Evolutionary conservation across 306 rosid species (phyloP).

Genomic region (Trifolium fragiferum): DNA sequence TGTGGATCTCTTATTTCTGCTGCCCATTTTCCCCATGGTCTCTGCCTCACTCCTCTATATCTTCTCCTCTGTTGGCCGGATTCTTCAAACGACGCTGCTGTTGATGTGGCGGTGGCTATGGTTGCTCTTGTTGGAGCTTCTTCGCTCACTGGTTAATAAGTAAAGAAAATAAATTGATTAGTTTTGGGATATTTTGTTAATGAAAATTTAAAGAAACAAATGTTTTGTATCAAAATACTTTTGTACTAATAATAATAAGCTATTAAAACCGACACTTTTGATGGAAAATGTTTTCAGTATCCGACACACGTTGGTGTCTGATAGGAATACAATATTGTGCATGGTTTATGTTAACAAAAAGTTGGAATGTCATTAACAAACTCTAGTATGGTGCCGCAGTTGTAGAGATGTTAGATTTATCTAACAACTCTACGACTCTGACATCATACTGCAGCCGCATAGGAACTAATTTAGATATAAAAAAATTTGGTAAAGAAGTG

Average conservation of each 20-base stretch:
- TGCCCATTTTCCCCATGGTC: conserved; percentile 99
- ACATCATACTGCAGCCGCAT: neutral
- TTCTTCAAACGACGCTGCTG: conserved; percentile 42
- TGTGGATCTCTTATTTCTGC: conserved; percentile 97
- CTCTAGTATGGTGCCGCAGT: too few species aligned
- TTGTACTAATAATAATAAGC: too few species aligned
- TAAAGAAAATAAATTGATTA: neutral
- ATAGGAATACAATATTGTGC: too few species aligned
- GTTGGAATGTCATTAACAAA: neutral
- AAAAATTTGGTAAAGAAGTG: conserved; percentile 25
- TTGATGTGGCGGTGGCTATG: neutral
- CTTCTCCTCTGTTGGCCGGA: conserved; percentile 63
- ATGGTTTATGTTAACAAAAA: conserved; percentile 16
- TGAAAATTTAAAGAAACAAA: neutral
- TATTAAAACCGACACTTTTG: too few species aligned
- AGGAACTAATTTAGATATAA: neutral
- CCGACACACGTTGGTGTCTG: too few species aligned
- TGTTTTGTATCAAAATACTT: too few species aligned
- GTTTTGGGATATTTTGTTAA: neutral
- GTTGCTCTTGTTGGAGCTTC: conserved; percentile 33
- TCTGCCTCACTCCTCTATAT: conserved; percentile 92
- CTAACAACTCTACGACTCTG: neutral
- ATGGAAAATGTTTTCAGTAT: too few species aligned
- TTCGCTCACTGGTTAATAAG: conserved; percentile 43
- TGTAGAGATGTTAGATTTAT: neutral